Base-by-base conservation (phyloP, 768 basidiomycete species). In the Aureoboletus auriporus region DNA sequence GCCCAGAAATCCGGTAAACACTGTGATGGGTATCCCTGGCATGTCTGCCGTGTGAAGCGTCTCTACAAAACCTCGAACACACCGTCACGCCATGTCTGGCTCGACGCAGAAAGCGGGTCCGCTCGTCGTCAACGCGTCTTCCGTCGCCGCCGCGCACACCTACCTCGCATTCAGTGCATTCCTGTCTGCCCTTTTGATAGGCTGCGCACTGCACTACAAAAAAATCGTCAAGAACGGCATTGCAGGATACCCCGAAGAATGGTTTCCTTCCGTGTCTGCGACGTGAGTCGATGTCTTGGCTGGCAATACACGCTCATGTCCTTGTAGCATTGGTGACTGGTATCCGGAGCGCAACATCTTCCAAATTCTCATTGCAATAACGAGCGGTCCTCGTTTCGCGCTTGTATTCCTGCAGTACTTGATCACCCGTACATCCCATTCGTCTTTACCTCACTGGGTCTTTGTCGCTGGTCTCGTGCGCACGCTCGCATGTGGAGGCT, bases 1-100 rank as follows among this genome's bases (percentile, higher is more conserved):
- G 3, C 87, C 89, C 5, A 93, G 79, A 63, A 92, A 95, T 13
- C 93, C 93, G n/a, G 93, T 97, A 69, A 95, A 92, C 49, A 94
- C 89, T 1, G 94, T 94, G 55, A 96, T 85, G 11, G 92, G 91
- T 56, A 93, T 93, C 33, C 8, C 45, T 16, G 44, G 6, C 61
- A 63, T 61, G 44, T 23, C 20, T 23, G 20, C 20, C 20, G 20
- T 23, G 20, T 23, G 20, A 23, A 23, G 20, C 20, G 20, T 4
- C 4, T 12, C n/a, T 33, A 46, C 33, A 39, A 39, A 39, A 43
- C n/a, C 28, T 28, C 30, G 16, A 43, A 42, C 47, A 31, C 12
- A 26, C 17, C 17, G 20, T 37, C 20, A 30, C 28, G 23, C 44
- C 39, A 66, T 63, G 63, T 50, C 53, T 28, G 53, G 52, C 28